Base-by-base conservation (phyloP, 768 basidiomycete genomes). In the Hypsizygus marmoreus region DNA sequence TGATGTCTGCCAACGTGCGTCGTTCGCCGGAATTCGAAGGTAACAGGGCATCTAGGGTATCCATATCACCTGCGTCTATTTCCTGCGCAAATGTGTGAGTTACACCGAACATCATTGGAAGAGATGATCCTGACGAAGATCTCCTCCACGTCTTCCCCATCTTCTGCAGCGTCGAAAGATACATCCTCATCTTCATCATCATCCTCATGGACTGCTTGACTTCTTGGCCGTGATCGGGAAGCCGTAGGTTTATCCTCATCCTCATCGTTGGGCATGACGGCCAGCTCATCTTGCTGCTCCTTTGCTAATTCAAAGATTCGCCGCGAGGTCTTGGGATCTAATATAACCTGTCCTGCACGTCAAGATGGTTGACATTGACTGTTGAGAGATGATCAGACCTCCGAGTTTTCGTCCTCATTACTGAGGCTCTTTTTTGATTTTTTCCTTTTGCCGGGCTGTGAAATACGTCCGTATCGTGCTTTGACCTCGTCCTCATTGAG, bases 1-100 rank as follows among this genome's bases (percentile, higher is more conserved):
- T 99, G n/a, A 98, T 75, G 63, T 99, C 97, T 23, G 97, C 97
- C 23, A 99, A 72, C 2, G 95, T 97, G 64, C 81, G 79, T 34
- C 91, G 81, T 63, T 90, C 86, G 6, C 79, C 77, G 12, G 81
- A 75, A 65, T 86, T 90, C 11, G 82, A 69, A 29, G 92, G 92
- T 32, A 91, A 77, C 23, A 93, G 72, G 11, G 82, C 74, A 56
- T 97, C 94, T 26, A 99, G 73, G 1, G 92, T 82, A 54, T 87
- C 81, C 65, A 95, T 75, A 68, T 98, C 97, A 50, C 75, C 82
- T 47, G 88, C 82, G 70, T 98, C 95, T 60, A 99, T 88, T 76
- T 95, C 80, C 89, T 91, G 59, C 11, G 42, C 42, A 33, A 30
- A 43, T 47, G 37, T 40, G 42, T 58, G 37, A 54, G 44, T 40